Percentiles rank a stretch among this genome's conserved stretches.
Evolutionary conservation across 768 basidiomycete species (phyloP).

Genomic region (Aureoboletus auriporus): DNA sequence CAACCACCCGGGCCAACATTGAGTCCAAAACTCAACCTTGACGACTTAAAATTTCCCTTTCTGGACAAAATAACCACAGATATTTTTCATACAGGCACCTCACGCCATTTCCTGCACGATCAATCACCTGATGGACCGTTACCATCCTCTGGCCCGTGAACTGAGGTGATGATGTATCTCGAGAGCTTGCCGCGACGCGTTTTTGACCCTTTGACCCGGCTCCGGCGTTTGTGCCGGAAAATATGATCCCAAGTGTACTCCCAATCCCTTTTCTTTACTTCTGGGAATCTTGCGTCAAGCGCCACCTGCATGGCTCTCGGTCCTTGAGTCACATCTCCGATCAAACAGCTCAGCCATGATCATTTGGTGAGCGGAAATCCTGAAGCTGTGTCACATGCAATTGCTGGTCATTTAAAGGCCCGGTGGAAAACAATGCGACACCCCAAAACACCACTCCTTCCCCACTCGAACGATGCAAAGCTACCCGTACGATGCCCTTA

Average conservation of each 20-base stretch:
- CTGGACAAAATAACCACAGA: not conserved
- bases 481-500: conserved; percentile 4
- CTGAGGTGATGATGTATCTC: not conserved
- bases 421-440: not conserved
- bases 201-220: not conserved
- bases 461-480: conserved; percentile 8
- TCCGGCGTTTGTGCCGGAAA: too few relatives aligned
- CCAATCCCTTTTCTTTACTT: not conserved
- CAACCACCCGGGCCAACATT: conserved; percentile 1
- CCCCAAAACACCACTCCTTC: not conserved
- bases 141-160: not conserved
- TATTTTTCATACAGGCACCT: not conserved
- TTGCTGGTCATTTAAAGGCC: conserved; percentile 8
- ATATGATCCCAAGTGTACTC: too few relatives aligned
- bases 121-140: not conserved
- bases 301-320: not conserved
- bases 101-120: not conserved
- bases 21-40: not conserved
- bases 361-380: conserved; percentile 1
- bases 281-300: not conserved
- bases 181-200: not conserved
- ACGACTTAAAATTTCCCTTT: not conserved
- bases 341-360: not conserved
- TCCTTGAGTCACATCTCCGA: not conserved
- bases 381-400: conserved; percentile 12